Evolutionary conservation across 805 yeast species (phyloP), one percentile per base, ranked within the genome.

Genomic region (Wickerhamomyces alni): DNA sequence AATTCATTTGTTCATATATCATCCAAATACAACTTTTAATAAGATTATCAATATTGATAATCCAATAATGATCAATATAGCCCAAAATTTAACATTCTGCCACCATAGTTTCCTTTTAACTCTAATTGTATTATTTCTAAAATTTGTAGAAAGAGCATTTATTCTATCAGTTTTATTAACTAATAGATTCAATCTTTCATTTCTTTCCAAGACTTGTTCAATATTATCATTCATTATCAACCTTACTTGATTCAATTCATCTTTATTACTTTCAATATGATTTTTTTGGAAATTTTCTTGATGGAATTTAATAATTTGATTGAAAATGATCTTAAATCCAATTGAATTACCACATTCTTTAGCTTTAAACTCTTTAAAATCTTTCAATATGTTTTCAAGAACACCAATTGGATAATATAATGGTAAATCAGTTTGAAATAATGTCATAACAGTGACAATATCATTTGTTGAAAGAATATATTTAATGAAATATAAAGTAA

Each of bases 41-140:
- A 81, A 80, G 4, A 86, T 87, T 61, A 74, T 77, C 30, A 72
- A 82, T 1, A 87, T 70, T 54, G 87, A 87, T 2, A 74, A 79
- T 66, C 74, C 43, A 69, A 69, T 38, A 52, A 59, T 17, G 61
- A 83, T 40, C 91, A 96, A 1, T 77, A 93, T 5, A 1, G 63
- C 53, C 44, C 67, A 57, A 43, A 74, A 69, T 44, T 66, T 71
- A 25, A 70, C 58, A 35, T 74, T 75, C 24, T 69, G 62, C 66
- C 78, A 65, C 81, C 84, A 75, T 66, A 77, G 65, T 38, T 63
- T 69, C 30, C 80, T 58, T 44, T 68, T 75, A 8, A 79, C 71
- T 35, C 66, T 61, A 19, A 66, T 70, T 1, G 83, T 74, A 32
- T 68, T 62, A 38, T 74, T 65, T 45, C 78, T 72, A 50, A 80